phyloP scores from a whole-genome alignment of 352 stramenopile genomes.

The Phytophthora crassamura region DNA sequence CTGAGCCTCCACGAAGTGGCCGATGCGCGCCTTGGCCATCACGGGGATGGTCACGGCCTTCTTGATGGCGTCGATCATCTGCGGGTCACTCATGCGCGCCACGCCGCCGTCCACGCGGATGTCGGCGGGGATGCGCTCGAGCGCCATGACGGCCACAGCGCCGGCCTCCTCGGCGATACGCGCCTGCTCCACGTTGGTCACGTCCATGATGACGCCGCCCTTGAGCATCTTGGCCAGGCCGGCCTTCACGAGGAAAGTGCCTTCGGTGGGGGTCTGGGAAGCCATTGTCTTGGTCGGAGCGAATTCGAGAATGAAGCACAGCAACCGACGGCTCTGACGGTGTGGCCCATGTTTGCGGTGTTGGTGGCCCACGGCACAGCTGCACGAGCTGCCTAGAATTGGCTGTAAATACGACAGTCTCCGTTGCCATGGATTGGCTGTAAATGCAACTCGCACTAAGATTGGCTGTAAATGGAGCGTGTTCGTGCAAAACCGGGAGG shows the following conservation, averaged over 20 bases:
- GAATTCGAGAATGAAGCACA: slow-evolving; percentile 27
- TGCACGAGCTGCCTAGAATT: slow-evolving; percentile 13
- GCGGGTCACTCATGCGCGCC: slow-evolving; percentile 97
- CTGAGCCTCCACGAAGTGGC: slow-evolving; percentile 99
- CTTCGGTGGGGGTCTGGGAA: slow-evolving; percentile 58
- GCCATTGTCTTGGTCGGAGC: slow-evolving; percentile 32
- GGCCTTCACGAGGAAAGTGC: slow-evolving; percentile 94
- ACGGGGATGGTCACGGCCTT: slow-evolving; percentile 98
- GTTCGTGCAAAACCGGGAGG: too few relatives aligned
- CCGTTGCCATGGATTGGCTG: too few relatives aligned
- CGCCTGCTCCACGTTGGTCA: slow-evolving; percentile 92
- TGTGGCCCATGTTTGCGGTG: neutral
- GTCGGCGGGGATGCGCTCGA: slow-evolving; percentile 98
- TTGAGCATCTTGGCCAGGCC: slow-evolving; percentile 99
- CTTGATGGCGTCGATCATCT: slow-evolving; percentile 99
- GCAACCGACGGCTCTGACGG: too few relatives aligned
- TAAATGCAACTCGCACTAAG: too few relatives aligned
- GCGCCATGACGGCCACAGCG: slow-evolving; percentile 98
- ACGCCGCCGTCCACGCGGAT: slow-evolving; percentile 97
- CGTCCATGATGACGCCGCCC: slow-evolving; percentile 98
- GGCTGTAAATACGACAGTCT: too few relatives aligned
- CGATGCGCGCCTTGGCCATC: slow-evolving; percentile 99
- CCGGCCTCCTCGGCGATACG: slow-evolving; percentile 98
- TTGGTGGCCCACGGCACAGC: too few relatives aligned
- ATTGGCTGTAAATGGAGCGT: too few relatives aligned